These are phyloP conservation scores for Coemansia sp. DNA, from an alignment of 192 early-diverging fungal genomes.

Conservation along the genomic window DNA sequence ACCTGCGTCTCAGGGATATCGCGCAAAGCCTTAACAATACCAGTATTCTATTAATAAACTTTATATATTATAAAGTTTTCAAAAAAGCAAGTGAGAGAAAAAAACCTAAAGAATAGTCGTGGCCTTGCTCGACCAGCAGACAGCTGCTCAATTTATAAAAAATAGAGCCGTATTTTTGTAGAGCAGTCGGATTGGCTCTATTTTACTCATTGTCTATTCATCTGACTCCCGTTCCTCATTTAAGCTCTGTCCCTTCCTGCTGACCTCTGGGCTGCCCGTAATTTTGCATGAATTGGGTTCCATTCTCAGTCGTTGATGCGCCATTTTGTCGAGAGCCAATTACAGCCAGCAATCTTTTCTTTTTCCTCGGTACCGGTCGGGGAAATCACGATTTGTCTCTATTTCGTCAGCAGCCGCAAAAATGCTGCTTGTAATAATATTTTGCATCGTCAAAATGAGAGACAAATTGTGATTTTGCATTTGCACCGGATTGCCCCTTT, in stretches of 20 bases:
- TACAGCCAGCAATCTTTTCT: background rate
- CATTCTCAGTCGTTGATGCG: slow-evolving; percentile 1
- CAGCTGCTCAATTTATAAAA: no score
- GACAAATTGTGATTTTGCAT: background rate
- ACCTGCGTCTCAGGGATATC: background rate
- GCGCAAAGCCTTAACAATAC: background rate
- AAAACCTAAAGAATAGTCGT: no score
- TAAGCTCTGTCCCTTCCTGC: background rate
- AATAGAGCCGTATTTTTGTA: no score
- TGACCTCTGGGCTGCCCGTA: background rate
- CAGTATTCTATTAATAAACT: slow-evolving; percentile 1
- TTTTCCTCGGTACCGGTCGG: background rate
- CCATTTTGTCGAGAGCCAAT: background rate
- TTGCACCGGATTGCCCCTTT: background rate
- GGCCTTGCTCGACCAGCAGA: no score
- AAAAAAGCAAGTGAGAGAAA: background rate
- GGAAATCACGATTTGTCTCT: background rate
- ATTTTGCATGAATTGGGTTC: background rate
- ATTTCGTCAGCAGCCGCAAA: no score
- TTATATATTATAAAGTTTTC: background rate
- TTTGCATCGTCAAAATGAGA: background rate
- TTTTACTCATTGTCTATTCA: background rate
- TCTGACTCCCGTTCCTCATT: background rate
- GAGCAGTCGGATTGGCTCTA: background rate
- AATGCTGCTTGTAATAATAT: background rate